A percentile compares a stretch with the other conserved stretches of the same genome.
phyloP scores from a whole-genome alignment of 1,139 yeast genomes.

The Saccharomyces hybrid region DNA sequence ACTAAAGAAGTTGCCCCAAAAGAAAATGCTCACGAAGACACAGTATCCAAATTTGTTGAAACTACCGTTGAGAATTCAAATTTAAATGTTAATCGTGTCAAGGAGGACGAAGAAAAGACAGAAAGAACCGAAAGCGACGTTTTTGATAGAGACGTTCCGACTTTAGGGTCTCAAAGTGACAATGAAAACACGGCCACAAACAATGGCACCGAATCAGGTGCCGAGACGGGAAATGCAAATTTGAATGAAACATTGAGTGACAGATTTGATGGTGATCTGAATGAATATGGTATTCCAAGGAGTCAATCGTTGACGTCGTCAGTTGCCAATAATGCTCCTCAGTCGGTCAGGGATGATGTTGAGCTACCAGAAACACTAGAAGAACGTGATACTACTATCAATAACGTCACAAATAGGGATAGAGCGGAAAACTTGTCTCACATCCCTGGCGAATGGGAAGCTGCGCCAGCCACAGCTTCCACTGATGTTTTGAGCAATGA shows the following conservation, averaged over 20 bases:
- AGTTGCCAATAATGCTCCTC: conserved; percentile 85
- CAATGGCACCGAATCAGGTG: conserved; percentile 24
- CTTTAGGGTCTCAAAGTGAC: conserved; percentile 32
- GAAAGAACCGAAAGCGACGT: conserved; percentile 27
- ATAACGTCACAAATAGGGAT: conserved; percentile 10
- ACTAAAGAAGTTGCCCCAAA: neutral
- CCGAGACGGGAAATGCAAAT: conserved; percentile 19
- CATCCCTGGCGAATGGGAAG: conserved; percentile 22
- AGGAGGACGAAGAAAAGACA: conserved; percentile 22
- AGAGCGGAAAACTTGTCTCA: conserved; percentile 6
- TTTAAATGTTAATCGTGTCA: conserved; percentile 10
- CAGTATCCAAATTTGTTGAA: conserved; percentile 22
- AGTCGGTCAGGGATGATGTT: conserved; percentile 47
- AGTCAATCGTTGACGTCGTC: conserved; percentile 85
- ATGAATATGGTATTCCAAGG: conserved; percentile 37
- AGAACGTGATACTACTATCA: conserved; percentile 6
- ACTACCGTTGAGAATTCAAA: conserved; percentile 21
- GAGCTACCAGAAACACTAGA: conserved; percentile 21
- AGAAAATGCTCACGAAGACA: conserved; percentile 13
- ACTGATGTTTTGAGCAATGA: neutral
- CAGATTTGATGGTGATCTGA: conserved; percentile 29
- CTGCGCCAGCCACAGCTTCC: conserved; percentile 1
- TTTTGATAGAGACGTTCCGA: conserved; percentile 32
- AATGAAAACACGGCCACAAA: conserved; percentile 27
- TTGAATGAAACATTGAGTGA: conserved; percentile 24